Evolutionary conservation across 1,284 basidiomycete genomes (phyloP), one percentile per base, ranked within the genome.

Genomic region (Cryptococcus jaspeensis): DNA sequence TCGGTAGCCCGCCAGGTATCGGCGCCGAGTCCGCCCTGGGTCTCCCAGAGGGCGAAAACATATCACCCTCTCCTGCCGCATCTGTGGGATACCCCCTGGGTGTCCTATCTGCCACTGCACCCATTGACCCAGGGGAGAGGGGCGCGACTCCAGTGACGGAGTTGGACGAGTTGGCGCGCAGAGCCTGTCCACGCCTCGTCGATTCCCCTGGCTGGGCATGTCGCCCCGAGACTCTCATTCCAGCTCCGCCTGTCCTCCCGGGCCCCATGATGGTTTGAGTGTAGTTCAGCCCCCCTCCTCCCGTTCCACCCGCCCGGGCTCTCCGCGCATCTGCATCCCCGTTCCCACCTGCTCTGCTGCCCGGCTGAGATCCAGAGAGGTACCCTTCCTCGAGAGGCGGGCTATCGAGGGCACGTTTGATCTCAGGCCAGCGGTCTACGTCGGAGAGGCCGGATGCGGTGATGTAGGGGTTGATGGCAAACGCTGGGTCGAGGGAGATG

Each of bases 251-350:
- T 0, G 81, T 80, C 35, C 82, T 72, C 1, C 74, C 80, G 15
- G 82, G 81, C 2, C 84, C 87, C 82, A 92, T 86, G 67, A 95
- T 94, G 0, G 92, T 95, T 66, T 88, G 85, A 5, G 88, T 88
- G 71, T 93, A 87, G 66, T 87, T 88, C 60, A 94, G 80, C 4
- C 84, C 81, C 0, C 80, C 79, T 0, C 85, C 84, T 16, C 67
- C 71, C 28, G n/a, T 37, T 63, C 50, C 43, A 12, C 56, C 60
- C 54, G 53, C 45, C 55, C 55, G n/a, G 50, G 46, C 28, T 9
- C 49, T 35, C 18, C 58, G 45, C 42, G 48, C 38, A 32, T 52
- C 47, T 51, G 25, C 41, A 18, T 50, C 51, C 15, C 32, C 48
- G 22, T 49, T 32, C 41, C 52, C 9, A 4, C 28, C 28, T 9